Base-by-base conservation (phyloP, 2,329 filamentous ascomycete genomes). In the Lachnellula cervina region DNA sequence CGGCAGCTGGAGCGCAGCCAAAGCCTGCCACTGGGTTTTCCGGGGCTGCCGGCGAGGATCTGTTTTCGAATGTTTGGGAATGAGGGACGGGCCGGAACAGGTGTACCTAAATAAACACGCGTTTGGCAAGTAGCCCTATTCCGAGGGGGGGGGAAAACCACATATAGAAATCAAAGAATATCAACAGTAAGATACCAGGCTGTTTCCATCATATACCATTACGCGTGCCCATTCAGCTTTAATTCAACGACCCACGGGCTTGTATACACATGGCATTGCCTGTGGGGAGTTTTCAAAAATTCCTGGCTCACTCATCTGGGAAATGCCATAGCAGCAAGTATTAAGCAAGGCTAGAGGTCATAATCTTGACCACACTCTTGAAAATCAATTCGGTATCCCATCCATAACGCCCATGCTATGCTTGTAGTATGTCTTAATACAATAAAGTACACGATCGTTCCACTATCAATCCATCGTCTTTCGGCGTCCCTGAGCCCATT, bases 51-150 rank as follows among this genome's bases (percentile, higher is more conserved):
- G 85, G 83, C 53, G 93, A 97, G 62, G 93, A 97, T 74, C 72
- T 97, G 66, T 97, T 97, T 73, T 91, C 88, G 34, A 97, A 97
- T 72, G 93, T 97, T 49, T 97, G 93, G 93, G 82, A 91, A 75
- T 97, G 59, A 64, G 51, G 48, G 51, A 54, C 42, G 14, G 44
- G 50, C 7, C 32, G 51, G 32, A 11, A 56, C 23, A 28, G 14
- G 32, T 34, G 35, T 13, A 34, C 17, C n/a, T 21, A 55, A 21
- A 51, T 42, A 7, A 47, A 5, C 5, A 45, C n/a, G 42, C 43
- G 44, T 21, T 37, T 35, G 32, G 7, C 9, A 17, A 38, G 25
- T 16, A 21, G 17, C 13, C 28, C 9, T 32, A 32, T 32, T 32
- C 9, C 9, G 4, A 11, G 4, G 5, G 25, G 14, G 9, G 11